Conservation (phyloP, 1,284 basidiomycete species). For the Agaricales sp. region DNA sequence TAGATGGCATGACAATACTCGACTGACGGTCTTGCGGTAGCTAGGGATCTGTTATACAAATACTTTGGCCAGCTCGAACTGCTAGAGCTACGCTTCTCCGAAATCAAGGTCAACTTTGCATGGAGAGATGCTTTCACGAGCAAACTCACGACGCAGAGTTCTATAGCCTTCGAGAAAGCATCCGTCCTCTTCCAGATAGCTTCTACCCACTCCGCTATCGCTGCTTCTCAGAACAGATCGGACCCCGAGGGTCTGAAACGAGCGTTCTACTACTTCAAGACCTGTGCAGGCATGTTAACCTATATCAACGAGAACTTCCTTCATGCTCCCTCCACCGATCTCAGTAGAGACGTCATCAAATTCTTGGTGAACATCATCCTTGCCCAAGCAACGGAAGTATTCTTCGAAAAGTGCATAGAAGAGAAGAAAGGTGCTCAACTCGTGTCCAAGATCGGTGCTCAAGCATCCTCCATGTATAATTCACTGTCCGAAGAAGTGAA, state of each 20-base stretch:
- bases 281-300: slow-evolving; percentile 94
- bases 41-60: slow-evolving; percentile 92
- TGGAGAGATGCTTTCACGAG: slow-evolving; percentile 96
- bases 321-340: slow-evolving; percentile 96
- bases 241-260: slow-evolving; percentile 94
- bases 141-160: slow-evolving; percentile 90
- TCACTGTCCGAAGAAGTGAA: slow-evolving; percentile 82
- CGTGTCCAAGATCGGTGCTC: slow-evolving; percentile 79
- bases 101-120: slow-evolving; percentile 90
- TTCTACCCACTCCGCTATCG: slow-evolving; percentile 86
- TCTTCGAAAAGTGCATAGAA: slow-evolving; percentile 89
- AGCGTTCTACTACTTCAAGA: slow-evolving; percentile 86
- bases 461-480: slow-evolving; percentile 76
- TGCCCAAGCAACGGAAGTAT: slow-evolving; percentile 94
- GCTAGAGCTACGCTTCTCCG: slow-evolving; percentile 92
- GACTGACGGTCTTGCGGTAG: slow-evolving; percentile 25
- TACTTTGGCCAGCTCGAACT: slow-evolving; percentile 99
- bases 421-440: slow-evolving; percentile 82
- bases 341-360: slow-evolving; percentile 91
- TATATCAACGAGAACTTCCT: slow-evolving; percentile 99
- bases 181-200: slow-evolving; percentile 97
- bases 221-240: slow-evolving; percentile 70
- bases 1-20: slow-evolving; percentile 6
- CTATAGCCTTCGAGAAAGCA: slow-evolving; percentile 97
- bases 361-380: slow-evolving; percentile 81